phyloP scores from a whole-genome alignment of 2,329 filamentous ascomycete species.

The Pseudofabraea citricarpa region DNA sequence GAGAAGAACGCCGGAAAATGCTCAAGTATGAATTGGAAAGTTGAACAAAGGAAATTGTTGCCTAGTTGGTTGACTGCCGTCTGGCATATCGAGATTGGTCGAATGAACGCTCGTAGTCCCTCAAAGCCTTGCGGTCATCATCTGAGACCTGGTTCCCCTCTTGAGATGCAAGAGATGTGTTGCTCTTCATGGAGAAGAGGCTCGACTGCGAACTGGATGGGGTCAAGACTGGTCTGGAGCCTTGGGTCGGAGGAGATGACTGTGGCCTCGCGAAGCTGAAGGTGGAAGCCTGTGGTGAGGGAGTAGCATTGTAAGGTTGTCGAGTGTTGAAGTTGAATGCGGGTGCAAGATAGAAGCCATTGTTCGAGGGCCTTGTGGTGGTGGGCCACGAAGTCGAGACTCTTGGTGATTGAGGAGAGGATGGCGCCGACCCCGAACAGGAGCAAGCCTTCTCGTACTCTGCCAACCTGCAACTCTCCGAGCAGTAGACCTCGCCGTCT shows the following conservation, averaged over 20 bases:
- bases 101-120: slow-evolving; percentile 83
- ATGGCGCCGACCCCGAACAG: slow-evolving; percentile 51
- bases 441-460: slow-evolving; percentile 72
- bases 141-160: slow-evolving; percentile 61
- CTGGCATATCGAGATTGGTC: slow-evolving; percentile 52
- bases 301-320: slow-evolving; percentile 50
- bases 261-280: slow-evolving; percentile 45
- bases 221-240: slow-evolving; percentile 45
- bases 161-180: slow-evolving; percentile 45
- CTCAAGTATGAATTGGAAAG: slow-evolving; percentile 10
- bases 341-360: slow-evolving; percentile 64
- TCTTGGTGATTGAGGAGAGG: slow-evolving; percentile 46
- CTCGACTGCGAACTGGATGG: slow-evolving; percentile 81
- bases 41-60: neutral
- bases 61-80: slow-evolving; percentile 25
- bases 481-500: slow-evolving; percentile 80
- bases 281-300: slow-evolving; percentile 29
- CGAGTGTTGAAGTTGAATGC: slow-evolving; percentile 70
- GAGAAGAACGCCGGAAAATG: slow-evolving; percentile 20
- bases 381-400: slow-evolving; percentile 29
- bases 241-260: slow-evolving; percentile 32
- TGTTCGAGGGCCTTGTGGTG: slow-evolving; percentile 41
- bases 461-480: slow-evolving; percentile 81
- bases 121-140: slow-evolving; percentile 73
- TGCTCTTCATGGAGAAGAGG: slow-evolving; percentile 72